Conservation (phyloP, 805 yeast species). For the Spathaspora passalidarum region DNA sequence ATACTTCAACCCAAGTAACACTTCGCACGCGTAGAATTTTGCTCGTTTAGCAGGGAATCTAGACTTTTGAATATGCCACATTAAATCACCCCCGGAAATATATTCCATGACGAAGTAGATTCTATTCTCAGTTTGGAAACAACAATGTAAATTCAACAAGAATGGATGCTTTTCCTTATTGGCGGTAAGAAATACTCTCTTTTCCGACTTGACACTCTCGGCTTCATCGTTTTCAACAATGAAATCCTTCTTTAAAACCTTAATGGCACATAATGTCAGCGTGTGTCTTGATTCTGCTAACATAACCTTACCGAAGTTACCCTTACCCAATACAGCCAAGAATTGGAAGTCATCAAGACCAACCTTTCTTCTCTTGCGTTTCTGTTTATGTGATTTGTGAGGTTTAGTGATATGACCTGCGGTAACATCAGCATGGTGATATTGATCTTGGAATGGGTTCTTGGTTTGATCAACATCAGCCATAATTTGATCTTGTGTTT, state of each 20-base stretch:
- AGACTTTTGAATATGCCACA: constrained; percentile 98
- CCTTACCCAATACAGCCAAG: constrained; percentile 93
- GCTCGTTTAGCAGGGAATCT: constrained; percentile 88
- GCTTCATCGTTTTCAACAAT: constrained; percentile 95
- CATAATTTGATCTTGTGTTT: constrained; percentile 13
- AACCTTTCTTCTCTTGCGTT: constrained; percentile 59
- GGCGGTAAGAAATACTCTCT: constrained; percentile 81
- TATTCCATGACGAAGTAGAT: constrained; percentile 98
- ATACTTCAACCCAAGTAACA: constrained; percentile 82
- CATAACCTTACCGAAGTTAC: constrained; percentile 98
- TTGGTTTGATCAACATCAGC: constrained; percentile 4
- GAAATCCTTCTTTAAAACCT: constrained; percentile 93
- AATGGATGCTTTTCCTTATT: constrained; percentile 92
- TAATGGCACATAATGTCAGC: constrained; percentile 84
- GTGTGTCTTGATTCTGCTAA: constrained; percentile 90
- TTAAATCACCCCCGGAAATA: constrained; percentile 95
- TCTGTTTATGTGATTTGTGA: constrained; percentile 17
- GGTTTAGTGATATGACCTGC: constrained; percentile 13
- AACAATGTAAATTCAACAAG: constrained; percentile 83
- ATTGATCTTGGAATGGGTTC: constrained; percentile 9
- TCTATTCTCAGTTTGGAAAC: constrained; percentile 97
- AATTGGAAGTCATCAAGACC: constrained; percentile 95
- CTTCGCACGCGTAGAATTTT: constrained; percentile 97
- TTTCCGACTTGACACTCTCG: constrained; percentile 91
- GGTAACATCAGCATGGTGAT: constrained; percentile 4